phyloP scores from a whole-genome alignment of 345 rosid species.

The Ceriops tagal region DNA sequence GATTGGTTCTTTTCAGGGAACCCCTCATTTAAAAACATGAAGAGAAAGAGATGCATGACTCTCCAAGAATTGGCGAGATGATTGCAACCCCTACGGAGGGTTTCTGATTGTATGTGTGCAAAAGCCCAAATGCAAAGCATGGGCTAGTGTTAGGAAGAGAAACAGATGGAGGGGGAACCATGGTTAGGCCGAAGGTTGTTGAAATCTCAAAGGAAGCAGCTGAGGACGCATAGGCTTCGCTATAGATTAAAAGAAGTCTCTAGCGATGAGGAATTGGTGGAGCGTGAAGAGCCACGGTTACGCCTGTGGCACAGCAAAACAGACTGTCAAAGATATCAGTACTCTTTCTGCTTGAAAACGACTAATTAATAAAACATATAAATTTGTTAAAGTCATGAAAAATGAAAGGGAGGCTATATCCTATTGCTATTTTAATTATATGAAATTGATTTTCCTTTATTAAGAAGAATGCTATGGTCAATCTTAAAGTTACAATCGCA shows the following conservation, averaged over 20 bases:
- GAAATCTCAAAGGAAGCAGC: slow-evolving; percentile 36
- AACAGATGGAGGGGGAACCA: slow-evolving; percentile 51
- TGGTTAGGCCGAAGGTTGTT: slow-evolving; percentile 76
- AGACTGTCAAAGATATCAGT: slow-evolving; percentile 86
- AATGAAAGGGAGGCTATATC: not conserved
- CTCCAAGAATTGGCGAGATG: slow-evolving; percentile 34
- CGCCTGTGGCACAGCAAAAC: slow-evolving; percentile 99
- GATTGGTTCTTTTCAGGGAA: slow-evolving; percentile 44
- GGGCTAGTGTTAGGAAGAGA: slow-evolving; percentile 37
- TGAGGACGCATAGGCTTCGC: slow-evolving; percentile 19
- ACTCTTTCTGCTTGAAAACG: slow-evolving; percentile 7
- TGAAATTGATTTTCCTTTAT: too few species aligned
- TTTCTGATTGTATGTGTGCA: slow-evolving; percentile 35
- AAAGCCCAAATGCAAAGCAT: slow-evolving; percentile 41
- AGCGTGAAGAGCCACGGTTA: slow-evolving; percentile 59
- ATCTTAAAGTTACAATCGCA: too few species aligned
- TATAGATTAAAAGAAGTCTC: slow-evolving; percentile 18
- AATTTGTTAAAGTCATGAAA: not conserved
- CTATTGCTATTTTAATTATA: too few species aligned
- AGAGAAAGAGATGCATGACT: slow-evolving; percentile 22
- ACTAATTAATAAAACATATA: not conserved
- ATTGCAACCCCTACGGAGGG: slow-evolving; percentile 54
- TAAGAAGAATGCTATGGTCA: too few species aligned
- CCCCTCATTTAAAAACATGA: slow-evolving; percentile 33
- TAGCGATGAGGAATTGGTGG: slow-evolving; percentile 63